A percentile compares a stretch with the other conserved stretches of the same genome.
Conservation (phyloP, 768 basidiomycete species). For the Cantharellus anzutake region DNA sequence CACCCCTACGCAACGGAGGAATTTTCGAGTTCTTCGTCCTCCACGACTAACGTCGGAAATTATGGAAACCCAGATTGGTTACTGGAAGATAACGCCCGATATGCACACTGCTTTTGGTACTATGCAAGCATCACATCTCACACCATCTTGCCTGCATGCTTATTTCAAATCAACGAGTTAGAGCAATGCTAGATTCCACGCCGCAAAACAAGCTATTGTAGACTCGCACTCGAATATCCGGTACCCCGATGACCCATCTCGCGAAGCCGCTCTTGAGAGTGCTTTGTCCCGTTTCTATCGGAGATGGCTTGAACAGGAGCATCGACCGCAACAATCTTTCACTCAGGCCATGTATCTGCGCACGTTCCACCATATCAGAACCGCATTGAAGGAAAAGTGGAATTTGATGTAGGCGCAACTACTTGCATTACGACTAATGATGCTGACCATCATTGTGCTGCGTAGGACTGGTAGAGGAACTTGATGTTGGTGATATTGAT, state of each 20-base stretch:
- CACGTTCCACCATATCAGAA: slow-evolving; percentile 24
- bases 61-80: no score
- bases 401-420: no score
- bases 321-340: slow-evolving; percentile 35
- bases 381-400: neutral
- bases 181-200: slow-evolving; percentile 69
- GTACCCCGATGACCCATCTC: slow-evolving; percentile 20
- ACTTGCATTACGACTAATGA: no score
- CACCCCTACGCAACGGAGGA: neutral
- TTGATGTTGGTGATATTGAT: no score
- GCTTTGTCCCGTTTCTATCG: slow-evolving; percentile 48
- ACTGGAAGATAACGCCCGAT: no score
- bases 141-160: no score
- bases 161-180: slow-evolving; percentile 13
- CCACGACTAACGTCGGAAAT: neutral
- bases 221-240: slow-evolving; percentile 29
- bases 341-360: slow-evolving; percentile 47
- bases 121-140: no score
- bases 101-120: no score
- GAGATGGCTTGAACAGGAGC: slow-evolving; percentile 58
- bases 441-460: no score
- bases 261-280: slow-evolving; percentile 31
- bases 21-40: neutral
- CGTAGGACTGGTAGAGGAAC: no score
- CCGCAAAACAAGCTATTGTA: slow-evolving; percentile 41